These are phyloP conservation scores for Clavispora phyllophila DNA, from an alignment of 805 yeast species.

Conservation along the genomic window DNA sequence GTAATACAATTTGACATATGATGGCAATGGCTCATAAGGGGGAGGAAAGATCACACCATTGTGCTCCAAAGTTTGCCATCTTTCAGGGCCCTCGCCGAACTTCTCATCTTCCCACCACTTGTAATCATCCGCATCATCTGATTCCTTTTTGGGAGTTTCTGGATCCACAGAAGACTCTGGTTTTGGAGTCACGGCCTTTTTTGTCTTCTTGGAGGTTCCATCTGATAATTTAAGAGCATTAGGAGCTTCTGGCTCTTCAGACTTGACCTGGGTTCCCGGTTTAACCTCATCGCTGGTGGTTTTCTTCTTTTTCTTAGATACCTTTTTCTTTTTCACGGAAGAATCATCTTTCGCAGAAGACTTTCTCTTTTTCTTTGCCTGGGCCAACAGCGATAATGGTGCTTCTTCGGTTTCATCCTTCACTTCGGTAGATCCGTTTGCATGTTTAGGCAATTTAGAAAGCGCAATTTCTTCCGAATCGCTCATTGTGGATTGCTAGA, in stretches of 20 bases:
- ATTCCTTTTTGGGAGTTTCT: conserved; percentile 11
- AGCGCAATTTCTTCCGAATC: conserved; percentile 26
- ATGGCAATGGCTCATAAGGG: conserved; percentile 79
- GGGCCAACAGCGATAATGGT: conserved; percentile 13
- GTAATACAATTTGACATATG: conserved; percentile 67
- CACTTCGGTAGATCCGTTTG: background rate
- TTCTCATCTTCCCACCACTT: conserved; percentile 85
- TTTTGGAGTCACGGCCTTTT: background rate
- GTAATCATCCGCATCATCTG: conserved; percentile 49
- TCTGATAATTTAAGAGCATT: background rate
- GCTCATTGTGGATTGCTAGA: conserved; percentile 14
- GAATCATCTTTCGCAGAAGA: background rate
- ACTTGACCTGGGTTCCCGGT: background rate
- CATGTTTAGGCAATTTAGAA: conserved; percentile 3
- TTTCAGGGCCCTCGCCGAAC: conserved; percentile 59
- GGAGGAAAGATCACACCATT: conserved; percentile 94
- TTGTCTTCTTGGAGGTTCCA: background rate
- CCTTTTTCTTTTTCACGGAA: conserved; percentile 3
- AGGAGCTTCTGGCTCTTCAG: background rate
- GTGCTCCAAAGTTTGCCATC: conserved; percentile 85
- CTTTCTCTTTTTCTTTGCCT: conserved; percentile 8
- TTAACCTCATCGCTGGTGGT: background rate
- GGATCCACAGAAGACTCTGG: background rate
- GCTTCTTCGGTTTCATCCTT: conserved; percentile 14
- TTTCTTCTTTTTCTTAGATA: conserved; percentile 2